These are phyloP conservation scores for Tetrapisispora pingtungensis DNA, from an alignment of 805 yeast genomes.

Conservation along the genomic window DNA sequence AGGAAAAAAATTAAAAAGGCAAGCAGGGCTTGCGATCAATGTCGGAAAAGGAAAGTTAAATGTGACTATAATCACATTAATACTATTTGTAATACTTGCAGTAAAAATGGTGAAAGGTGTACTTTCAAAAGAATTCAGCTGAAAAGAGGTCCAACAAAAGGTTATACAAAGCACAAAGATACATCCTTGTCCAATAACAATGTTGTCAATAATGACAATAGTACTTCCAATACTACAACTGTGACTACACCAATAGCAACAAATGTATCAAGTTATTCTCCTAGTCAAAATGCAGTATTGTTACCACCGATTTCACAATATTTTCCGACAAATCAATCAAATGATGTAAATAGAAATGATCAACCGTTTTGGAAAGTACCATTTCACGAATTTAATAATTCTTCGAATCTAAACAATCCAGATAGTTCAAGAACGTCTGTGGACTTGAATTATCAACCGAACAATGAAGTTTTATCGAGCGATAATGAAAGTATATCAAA, in stretches of 20 bases:
- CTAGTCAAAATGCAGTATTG: conserved; percentile 10
- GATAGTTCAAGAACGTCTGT: conserved; percentile 18
- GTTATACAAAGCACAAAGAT: conserved; percentile 38
- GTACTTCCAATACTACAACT: neutral
- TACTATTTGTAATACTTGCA: conserved; percentile 48
- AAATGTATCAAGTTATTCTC: too few relatives aligned
- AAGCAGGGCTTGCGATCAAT: conserved; percentile 73
- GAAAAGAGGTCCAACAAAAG: conserved; percentile 74
- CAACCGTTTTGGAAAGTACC: conserved; percentile 32
- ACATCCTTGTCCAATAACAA: neutral
- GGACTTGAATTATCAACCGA: conserved; percentile 14
- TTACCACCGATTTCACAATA: conserved; percentile 29
- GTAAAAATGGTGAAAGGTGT: conserved; percentile 49
- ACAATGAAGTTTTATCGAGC: neutral
- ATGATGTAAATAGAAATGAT: conserved; percentile 1
- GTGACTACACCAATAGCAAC: neutral
- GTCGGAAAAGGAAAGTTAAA: conserved; percentile 61
- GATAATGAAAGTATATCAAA: conserved; percentile 1
- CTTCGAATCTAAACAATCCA: conserved; percentile 1
- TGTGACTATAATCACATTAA: conserved; percentile 49
- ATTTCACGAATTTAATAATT: conserved; percentile 22
- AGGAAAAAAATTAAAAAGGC: conserved; percentile 36
- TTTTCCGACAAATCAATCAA: conserved; percentile 10
- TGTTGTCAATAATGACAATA: neutral
- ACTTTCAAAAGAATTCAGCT: conserved; percentile 62